Evolutionary conservation across 108 stramenopile species (phyloP), one percentile per base, ranked within the genome.

Genomic region (Discostella stelligeroides): DNA sequence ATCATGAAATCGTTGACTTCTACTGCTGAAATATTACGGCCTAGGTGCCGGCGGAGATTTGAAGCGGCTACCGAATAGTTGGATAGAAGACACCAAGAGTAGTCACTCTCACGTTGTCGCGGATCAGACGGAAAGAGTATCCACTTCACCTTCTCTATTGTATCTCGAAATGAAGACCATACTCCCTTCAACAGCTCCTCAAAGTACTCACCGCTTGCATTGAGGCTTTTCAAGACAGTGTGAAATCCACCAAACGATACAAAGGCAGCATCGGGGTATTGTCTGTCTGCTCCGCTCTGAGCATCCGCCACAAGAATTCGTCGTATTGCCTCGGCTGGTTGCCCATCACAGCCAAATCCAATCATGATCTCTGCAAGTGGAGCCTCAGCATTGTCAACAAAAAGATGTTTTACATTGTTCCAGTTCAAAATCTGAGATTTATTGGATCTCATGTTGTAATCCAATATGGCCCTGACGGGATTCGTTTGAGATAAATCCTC

Each of bases 141-240:
- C 60, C 60, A 61, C 15, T 61, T 61, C 41, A 39, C 37, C 38
- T 61, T 61, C 14, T 61, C 40, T 34, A 29, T 18, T 18, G 60
- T 20, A 39, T 61, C 38, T 4, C 60, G 7, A 21, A 61, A 39
- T 23, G 60, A 27, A 3, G 60, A 34, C 60, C 29, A 34, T 11
- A 61, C 21, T 20, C 21, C 60, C 7, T 23, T 61, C 17, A 61
- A 21, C 5, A 61, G 41, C 41, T 34, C 37, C 60, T 61, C 60
- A 41, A 61, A 61, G 17, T 34, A 61, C 37, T 61, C 60, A 23
- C 60, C 9, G 5, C 7, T 43, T 23, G 60, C 60, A 47, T 47
- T n/a, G n/a, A 47, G 46, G 3, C 46, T 8, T 21, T 57, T 57
- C 7, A 57, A 21, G 4, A 57, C 23, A 21, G 55, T 57, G 55